Base-by-base conservation (phyloP, 169 alveolate species). In the Cyclospora cayetanensis region DNA sequence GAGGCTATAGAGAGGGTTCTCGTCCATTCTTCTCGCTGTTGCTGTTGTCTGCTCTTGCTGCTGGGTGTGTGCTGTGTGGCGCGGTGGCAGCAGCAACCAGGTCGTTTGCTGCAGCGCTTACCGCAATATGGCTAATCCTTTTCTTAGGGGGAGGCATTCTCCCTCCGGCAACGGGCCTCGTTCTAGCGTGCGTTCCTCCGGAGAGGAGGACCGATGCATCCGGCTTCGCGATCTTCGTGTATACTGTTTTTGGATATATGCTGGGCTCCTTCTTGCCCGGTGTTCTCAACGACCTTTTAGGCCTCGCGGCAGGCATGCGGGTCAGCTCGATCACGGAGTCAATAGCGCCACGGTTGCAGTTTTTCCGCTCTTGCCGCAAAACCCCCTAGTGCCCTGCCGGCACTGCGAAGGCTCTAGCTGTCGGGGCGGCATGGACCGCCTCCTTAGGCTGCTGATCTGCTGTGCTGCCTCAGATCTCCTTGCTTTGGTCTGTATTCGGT, bases 191-290 rank as follows among this genome's bases (percentile, higher is more conserved):
- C 4, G 93, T 74, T 22, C 76, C 66, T 4, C 65, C 42, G 4
- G 35, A 34, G 11, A 9, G 25, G 39, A 41, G 83, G 1, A 18
- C 90, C 15, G 29, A 53, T 22, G 87, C 90, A 20, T 74, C 90
- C n/a, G 90, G 83, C 20, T 5, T 52, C n/a, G 83, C 93, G 0
- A 72, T 76, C 39, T 65, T 72, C 90, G n/a, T 74, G 53, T 76
- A 89, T 83, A 89, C 74, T 22, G 31, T 89, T 39, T 46, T 89
- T 39, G 93, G 93, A 31, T 76, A 89, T 70, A 39, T 53, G n/a
- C 55, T 55, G 37, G 93, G 90, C 43, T 7, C 72, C 25, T 79
- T 79, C 39, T 52, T 79, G 12, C 88, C 88, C 1, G 88, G 88
- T 2, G 27, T 79, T 2, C 37, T 79, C 88, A 50, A 39, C 52